Conservation (phyloP, 1,139 yeast genomes). For the Suhomyces ambrosiae region DNA sequence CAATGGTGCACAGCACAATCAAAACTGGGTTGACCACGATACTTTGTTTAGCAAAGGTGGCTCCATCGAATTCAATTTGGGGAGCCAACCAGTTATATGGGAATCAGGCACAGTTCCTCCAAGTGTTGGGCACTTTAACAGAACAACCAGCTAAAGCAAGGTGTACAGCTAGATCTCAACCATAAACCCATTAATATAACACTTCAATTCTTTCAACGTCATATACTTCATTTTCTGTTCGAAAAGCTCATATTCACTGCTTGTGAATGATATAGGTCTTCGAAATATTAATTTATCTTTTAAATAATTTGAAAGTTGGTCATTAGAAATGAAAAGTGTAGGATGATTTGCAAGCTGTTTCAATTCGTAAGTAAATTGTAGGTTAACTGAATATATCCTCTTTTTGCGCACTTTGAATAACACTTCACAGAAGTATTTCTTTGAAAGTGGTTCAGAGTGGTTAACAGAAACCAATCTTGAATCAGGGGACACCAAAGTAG, state of each 20-base stretch:
- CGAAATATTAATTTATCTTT: conserved; percentile 12
- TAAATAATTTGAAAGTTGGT: conserved; percentile 14
- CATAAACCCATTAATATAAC: conserved; percentile 15
- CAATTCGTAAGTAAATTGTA: conserved; percentile 10
- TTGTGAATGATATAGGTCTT: conserved; percentile 1
- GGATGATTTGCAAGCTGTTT: conserved; percentile 2
- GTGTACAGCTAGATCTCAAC: conserved; percentile 9
- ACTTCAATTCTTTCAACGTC: conserved; percentile 9
- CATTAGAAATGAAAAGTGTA: conserved; percentile 10
- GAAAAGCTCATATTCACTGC: conserved; percentile 5
- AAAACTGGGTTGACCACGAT: conserved; percentile 39
- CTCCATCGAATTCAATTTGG: conserved; percentile 28
- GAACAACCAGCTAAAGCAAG: no score
- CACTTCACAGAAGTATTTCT: conserved; percentile 11
- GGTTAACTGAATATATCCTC: neutral
- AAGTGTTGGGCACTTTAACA: conserved; percentile 28
- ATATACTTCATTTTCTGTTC: conserved; percentile 10
- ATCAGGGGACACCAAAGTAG: conserved; percentile 7
- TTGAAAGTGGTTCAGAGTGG: neutral
- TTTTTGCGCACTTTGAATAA: conserved; percentile 4
- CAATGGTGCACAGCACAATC: conserved; percentile 28
- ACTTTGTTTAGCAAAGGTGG: conserved; percentile 34
- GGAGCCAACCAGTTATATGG: conserved; percentile 29
- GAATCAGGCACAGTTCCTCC: conserved; percentile 27
- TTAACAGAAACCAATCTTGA: neutral